Percentiles rank a stretch among this genome's conserved stretches.
These are phyloP conservation scores for Hypoxylon intermedium DNA, from an alignment of 495 filamentous ascomycete species.

Conservation along the genomic window DNA sequence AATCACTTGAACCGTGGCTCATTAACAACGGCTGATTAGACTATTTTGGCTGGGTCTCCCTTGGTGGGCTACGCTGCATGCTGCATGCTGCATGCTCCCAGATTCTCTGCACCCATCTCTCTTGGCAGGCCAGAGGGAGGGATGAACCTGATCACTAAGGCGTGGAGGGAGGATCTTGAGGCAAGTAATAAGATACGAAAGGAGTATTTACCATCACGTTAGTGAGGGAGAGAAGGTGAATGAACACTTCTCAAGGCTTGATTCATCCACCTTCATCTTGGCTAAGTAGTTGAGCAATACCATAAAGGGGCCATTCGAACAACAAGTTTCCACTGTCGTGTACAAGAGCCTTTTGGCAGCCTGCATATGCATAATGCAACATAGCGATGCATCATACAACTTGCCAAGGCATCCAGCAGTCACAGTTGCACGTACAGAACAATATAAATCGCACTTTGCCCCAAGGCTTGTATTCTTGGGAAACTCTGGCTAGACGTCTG, in stretches of 20 bases:
- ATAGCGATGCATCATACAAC: constrained; percentile 16
- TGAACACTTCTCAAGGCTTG: too few species aligned
- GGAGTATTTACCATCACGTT: too few species aligned
- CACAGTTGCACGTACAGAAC: constrained; percentile 5
- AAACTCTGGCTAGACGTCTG: constrained; percentile 6
- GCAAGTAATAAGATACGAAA: too few species aligned
- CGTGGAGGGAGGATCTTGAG: too few species aligned
- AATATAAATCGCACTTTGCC: constrained; percentile 27
- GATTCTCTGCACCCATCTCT: constrained; percentile 8
- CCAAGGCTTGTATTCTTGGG: constrained; percentile 37
- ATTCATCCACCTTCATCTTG: too few species aligned
- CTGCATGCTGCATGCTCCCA: too few species aligned
- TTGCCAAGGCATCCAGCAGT: constrained; percentile 26
- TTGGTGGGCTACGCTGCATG: constrained; percentile 23
- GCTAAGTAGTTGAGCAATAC: too few species aligned
- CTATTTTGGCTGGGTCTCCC: constrained; percentile 6
- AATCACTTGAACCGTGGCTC: constrained; percentile 26
- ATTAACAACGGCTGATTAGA: constrained; percentile 17
- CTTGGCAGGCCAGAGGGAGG: constrained; percentile 14
- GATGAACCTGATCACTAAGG: too few species aligned
- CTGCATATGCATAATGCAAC: constrained; percentile 36
- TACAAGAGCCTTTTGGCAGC: constrained; percentile 7
- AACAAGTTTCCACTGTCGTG: neutral
- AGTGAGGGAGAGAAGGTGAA: too few species aligned
- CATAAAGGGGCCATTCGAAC: too few species aligned